Evolutionary conservation across 768 basidiomycete species (phyloP).

Genomic region (Brasilioporus rufonigricans): DNA sequence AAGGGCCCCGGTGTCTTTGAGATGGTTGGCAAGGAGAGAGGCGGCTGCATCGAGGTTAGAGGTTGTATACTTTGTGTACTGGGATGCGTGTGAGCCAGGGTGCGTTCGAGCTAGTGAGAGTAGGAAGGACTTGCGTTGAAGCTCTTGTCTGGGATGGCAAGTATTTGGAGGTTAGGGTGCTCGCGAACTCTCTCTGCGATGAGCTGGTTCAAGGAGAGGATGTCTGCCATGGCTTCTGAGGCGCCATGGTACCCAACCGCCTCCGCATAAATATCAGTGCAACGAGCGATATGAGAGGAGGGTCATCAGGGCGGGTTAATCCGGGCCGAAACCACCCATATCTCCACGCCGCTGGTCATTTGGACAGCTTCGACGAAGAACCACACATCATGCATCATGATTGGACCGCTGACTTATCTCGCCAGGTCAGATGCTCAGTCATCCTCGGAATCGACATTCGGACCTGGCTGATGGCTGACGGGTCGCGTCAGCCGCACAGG

Average conservation of each 20-base stretch:
- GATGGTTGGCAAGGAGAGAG: slow-evolving; percentile 25
- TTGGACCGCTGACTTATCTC: no score
- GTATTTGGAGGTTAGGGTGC: slow-evolving; percentile 20
- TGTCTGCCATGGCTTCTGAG: slow-evolving; percentile 14
- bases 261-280: no score
- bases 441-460: neutral
- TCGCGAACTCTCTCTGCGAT: slow-evolving; percentile 19
- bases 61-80: slow-evolving; percentile 28
- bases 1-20: slow-evolving; percentile 17
- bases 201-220: slow-evolving; percentile 30
- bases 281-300: no score
- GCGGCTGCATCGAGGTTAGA: slow-evolving; percentile 25
- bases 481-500: slow-evolving; percentile 18
- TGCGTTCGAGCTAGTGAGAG: neutral
- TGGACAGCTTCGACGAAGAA: no score
- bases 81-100: neutral
- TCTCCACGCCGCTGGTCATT: no score
- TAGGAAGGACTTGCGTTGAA: slow-evolving; percentile 12
- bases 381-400: slow-evolving; percentile 21
- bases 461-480: slow-evolving; percentile 12
- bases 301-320: no score
- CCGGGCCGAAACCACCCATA: no score
- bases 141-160: slow-evolving; percentile 27
- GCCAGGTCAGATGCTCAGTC: neutral
- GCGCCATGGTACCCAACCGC: no score